Evolutionary conservation across 345 rosid genomes (phyloP).

Genomic region (Anacardium occidentale): DNA sequence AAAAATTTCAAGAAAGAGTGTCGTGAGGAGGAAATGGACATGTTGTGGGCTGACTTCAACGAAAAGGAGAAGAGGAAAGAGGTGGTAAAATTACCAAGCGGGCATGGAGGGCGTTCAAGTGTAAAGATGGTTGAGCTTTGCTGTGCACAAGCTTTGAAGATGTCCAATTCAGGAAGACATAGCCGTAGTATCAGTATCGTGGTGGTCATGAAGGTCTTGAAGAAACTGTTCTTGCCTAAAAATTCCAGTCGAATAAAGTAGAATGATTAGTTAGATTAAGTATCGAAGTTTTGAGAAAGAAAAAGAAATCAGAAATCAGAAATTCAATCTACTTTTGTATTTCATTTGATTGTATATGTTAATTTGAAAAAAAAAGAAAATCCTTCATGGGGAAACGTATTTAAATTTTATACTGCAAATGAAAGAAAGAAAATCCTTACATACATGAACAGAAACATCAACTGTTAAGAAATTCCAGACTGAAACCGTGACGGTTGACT

Average conservation of each 20-base stretch:
- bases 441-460: no score
- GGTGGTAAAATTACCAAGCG: background rate
- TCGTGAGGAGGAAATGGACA: constrained; percentile 36
- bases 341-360: no score
- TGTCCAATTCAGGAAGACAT: background rate
- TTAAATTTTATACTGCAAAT: no score
- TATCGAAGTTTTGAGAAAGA: no score
- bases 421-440: no score
- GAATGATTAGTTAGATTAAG: background rate
- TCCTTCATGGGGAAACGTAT: no score
- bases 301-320: no score
- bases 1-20: background rate
- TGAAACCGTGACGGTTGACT: no score
- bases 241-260: background rate
- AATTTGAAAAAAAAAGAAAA: no score
- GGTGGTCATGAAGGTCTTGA: constrained; percentile 25
- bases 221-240: constrained; percentile 25
- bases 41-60: constrained; percentile 45
- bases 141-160: background rate
- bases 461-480: no score
- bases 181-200: background rate
- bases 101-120: background rate
- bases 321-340: no score
- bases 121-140: constrained; percentile 1
- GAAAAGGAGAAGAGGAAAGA: background rate